Evolutionary conservation across 2,329 filamentous ascomycete genomes (phyloP), one percentile per base, ranked within the genome.

Genomic region (Pestalotiopsis sp.): DNA sequence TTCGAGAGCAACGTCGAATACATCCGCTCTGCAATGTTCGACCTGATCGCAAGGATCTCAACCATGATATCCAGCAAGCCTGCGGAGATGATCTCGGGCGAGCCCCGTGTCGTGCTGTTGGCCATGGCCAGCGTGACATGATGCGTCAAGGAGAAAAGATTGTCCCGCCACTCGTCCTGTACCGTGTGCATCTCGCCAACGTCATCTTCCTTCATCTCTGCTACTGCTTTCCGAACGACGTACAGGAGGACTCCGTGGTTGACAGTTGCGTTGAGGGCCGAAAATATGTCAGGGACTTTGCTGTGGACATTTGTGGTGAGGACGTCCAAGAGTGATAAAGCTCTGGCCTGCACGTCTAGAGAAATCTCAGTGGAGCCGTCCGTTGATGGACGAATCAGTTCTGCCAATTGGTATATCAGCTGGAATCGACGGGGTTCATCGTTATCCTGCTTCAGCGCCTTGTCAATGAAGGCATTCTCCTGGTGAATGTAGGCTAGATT

Each of bases 161-260:
- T 91, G 73, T 96, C 93, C 23, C 95, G 92, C 95, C 95, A 99
- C 74, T 96, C 91, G 76, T 97, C 94, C 69, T 90, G 85, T 69
- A 90, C 88, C n/a, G 88, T 88, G 68, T 88, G 86, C 71, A 90
- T 86, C 25, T 87, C 85, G 52, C 89, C 88, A 64, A 83, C 78
- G 63, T 84, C 83, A 69, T 90, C 86, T 20, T 83, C 83, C 68
- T 87, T 90, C 82, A 99, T 91, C 71, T 94, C 93, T 20, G 92
- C 91, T 68, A 98, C 93, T 11, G 94, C 93, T 80, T 97, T 98
- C 67, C 95, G 90, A 64, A 97, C 92, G 72, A 98, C 88, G 76
- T 98, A 98, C 73, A 98, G 92, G 59, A 99, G 86, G 38, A 98
- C 92, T 14, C 96, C 97, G 75, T 99, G 97, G 75, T 97, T 98